Percentiles rank a stretch among this genome's conserved stretches.
Evolutionary conservation across 441 rosid genomes (phyloP).

Genomic region (Pelargonium myrrhifolium): DNA sequence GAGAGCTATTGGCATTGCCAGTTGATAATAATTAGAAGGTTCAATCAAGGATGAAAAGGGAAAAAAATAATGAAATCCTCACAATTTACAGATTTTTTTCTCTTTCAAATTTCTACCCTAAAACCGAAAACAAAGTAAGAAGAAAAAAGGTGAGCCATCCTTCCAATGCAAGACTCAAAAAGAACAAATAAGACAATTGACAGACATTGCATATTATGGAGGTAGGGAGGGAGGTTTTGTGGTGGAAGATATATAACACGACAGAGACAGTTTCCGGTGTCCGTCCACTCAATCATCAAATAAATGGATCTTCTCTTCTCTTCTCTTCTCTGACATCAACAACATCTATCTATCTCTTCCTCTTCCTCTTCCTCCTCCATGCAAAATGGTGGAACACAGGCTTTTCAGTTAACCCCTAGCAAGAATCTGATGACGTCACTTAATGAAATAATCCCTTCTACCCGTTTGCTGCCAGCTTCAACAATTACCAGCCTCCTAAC

Average conservation of each 20-base stretch:
- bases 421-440: constrained; percentile 80
- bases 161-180: constrained; percentile 20
- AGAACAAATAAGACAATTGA: constrained; percentile 18
- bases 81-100: constrained; percentile 44
- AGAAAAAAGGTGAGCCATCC: constrained; percentile 8
- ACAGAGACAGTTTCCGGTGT: background rate
- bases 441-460: constrained; percentile 83
- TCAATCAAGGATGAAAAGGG: constrained; percentile 10
- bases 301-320: constrained; percentile 5
- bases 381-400: constrained; percentile 1
- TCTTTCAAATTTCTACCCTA: constrained; percentile 41
- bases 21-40: constrained; percentile 20
- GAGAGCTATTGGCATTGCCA: background rate
- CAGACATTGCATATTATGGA: background rate
- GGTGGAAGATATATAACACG: background rate
- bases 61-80: constrained; percentile 26
- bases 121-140: background rate
- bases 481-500: constrained; percentile 80
- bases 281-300: too few species aligned
- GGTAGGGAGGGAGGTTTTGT: constrained; percentile 4
- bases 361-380: background rate
- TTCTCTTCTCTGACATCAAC: background rate
- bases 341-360: background rate
- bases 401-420: constrained; percentile 42
- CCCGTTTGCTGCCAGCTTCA: constrained; percentile 97